Evolutionary conservation across 2,329 filamentous ascomycete genomes (phyloP), one percentile per base, ranked within the genome.

Genomic region (Pseudogymnoascus sp.): DNA sequence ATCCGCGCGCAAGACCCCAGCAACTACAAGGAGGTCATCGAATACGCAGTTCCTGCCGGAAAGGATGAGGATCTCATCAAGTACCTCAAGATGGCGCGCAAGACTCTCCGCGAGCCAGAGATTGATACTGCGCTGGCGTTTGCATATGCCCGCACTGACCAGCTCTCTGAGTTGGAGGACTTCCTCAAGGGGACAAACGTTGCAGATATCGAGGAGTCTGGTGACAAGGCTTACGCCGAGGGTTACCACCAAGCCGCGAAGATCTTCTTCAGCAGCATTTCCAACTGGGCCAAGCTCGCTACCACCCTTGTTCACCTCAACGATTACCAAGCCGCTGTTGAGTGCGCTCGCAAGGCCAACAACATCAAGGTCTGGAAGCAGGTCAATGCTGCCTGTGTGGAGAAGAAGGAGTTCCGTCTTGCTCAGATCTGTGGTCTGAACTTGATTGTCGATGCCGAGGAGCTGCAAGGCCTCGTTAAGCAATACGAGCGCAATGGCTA

Each of bases 281-380:
- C 94, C 62, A 99, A 99, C 83, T 99, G 94, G 94, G 93, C 93
- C 62, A 99, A 99, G 81, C 87, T 99, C 70, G 92, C 94, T 12
- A 97, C 94, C 10, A 99, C 94, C 10, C 84, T 97, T 65, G 94
- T 99, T n/a, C 92, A 97, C 75, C 86, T 99, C 6, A 89, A 88
- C 67, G 94, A 99, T 69, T 97, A 99, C 80, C 95, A 99, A 77
- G 91, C 91, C 69, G 94, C 94, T 52, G 94, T 99, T 43, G 94
- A 99, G 75, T 97, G 92, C 72, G 94, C 95, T 26, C 90, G 94
- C 74, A 97, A 99, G 80, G 94, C 94, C 70, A 99, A 97, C 82
- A 97, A 91, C 77, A 92, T 97, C 77, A 97, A 96, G 81, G 94
- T 99, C 61, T 99, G 94, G 94, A 96, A 94, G 78, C 91, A 99